Evolutionary conservation across 768 basidiomycete species (phyloP), one percentile per base, ranked within the genome.

Genomic region (Inosperma sp.): DNA sequence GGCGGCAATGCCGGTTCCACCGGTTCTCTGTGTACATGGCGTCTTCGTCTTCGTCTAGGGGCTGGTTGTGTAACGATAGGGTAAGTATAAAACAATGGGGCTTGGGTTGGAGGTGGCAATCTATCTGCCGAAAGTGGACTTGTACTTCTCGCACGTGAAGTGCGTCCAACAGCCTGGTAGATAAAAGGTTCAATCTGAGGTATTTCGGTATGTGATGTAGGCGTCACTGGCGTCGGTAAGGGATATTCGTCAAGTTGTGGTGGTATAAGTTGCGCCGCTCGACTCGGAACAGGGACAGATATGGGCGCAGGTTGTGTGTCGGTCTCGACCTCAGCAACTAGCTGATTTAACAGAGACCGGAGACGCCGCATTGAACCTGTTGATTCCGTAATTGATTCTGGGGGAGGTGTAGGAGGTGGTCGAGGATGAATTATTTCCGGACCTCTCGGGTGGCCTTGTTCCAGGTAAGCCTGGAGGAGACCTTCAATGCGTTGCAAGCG

Each of bases 221-320:
- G 69, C 5, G 72, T 65, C 1, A 71, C 64, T 17, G 72, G 68
- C 7, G 69, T 72, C 9, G 79, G 61, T n/a, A 76, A 74, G 22
- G 88, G 57, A 27, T 87, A 73, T 7, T 83, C 80, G 51, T 81
- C 77, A 4, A 88, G 63, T 47, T 80, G 77, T 43, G 84, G 76
- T 7, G 79, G 78, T 30, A 87, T 67, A n/a, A n/a, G n/a, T n/a
- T n/a, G n/a, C 0, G 83, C 78, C 4, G 71, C 77, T 7, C 77
- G 78, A 23, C 72, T 56, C 5, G 73, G 74, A 4, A 73, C 62
- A 5, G 80, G 73, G 7, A 71, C 64, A 5, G 78, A 76, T n/a
- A 79, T 66, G 0, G 76, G 74, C 61, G 64, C 67, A 51, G 65
- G 66, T 10, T 56, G 63, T 13, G 48, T 53, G 31, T 48, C 45